phyloP scores from a whole-genome alignment of 2,329 filamentous ascomycete species.

The Penicillium sp. region DNA sequence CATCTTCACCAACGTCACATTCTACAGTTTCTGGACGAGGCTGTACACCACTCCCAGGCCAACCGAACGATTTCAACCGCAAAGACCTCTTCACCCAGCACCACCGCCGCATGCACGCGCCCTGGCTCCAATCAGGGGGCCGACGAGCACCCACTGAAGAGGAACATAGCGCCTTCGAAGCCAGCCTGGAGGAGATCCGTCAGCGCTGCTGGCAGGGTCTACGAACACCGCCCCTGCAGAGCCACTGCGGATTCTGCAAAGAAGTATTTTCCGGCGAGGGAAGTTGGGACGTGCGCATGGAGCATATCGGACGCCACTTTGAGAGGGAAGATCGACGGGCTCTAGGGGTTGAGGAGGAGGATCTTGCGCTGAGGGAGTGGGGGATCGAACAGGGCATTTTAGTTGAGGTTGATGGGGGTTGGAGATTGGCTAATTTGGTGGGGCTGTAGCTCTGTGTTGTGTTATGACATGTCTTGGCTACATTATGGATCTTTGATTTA shows the following conservation, averaged over 20 bases:
- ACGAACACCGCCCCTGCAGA: conserved; percentile 61
- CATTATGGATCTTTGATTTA: not conserved
- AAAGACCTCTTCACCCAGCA: conserved; percentile 93
- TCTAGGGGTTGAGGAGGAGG: conserved; percentile 34
- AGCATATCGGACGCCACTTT: conserved; percentile 81
- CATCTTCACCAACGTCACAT: not conserved
- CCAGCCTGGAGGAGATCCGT: conserved; percentile 58
- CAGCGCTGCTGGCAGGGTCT: conserved; percentile 60
- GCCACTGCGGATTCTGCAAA: conserved; percentile 63
- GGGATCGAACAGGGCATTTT: conserved; percentile 38
- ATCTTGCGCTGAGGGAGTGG: conserved; percentile 44
- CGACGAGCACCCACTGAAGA: conserved; percentile 23
- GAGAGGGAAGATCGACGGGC: conserved; percentile 55
- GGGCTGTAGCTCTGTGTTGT: not conserved
- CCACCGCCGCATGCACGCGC: conserved; percentile 78
- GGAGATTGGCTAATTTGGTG: conserved; percentile 20
- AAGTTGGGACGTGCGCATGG: conserved; percentile 81
- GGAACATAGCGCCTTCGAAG: conserved; percentile 47
- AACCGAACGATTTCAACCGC: conserved; percentile 75
- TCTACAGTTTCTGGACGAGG: conserved; percentile 2
- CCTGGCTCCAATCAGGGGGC: conserved; percentile 52
- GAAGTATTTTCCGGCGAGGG: conserved; percentile 59
- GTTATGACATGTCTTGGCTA: not conserved
- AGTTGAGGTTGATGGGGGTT: conserved; percentile 17
- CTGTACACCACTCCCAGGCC: conserved; percentile 28